Conservation (phyloP, 2,329 filamentous ascomycete genomes). For the Pseudogymnoascus sp. region DNA sequence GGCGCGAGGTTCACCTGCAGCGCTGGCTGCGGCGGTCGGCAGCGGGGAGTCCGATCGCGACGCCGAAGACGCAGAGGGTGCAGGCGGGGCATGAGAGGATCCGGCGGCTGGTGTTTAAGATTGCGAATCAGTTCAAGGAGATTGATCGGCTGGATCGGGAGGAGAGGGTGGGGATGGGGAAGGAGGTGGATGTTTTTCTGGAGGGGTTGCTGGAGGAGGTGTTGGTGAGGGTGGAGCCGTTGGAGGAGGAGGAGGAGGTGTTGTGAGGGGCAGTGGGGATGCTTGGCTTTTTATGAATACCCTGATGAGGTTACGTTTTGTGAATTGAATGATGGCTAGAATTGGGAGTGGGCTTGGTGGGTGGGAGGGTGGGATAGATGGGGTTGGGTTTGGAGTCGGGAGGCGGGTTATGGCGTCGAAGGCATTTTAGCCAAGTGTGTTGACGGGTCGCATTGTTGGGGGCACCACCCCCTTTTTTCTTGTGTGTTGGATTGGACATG, state of each 20-base stretch:
- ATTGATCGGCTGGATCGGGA: conserved; percentile 83
- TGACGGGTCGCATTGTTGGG: background rate
- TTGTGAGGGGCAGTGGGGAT: background rate
- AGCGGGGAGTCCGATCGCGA: conserved; percentile 36
- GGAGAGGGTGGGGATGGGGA: conserved; percentile 87
- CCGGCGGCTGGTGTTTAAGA: conserved; percentile 69
- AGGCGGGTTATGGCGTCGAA: background rate
- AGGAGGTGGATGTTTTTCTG: conserved; percentile 78
- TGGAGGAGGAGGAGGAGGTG: conserved; percentile 59
- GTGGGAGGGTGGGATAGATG: background rate
- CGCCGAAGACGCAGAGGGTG: conserved; percentile 58
- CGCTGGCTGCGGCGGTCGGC: conserved; percentile 33
- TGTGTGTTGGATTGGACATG: background rate
- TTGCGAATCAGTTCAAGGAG: conserved; percentile 76
- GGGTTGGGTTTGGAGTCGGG: background rate
- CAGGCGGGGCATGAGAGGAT: conserved; percentile 74
- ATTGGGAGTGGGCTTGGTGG: background rate
- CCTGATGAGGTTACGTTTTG: background rate
- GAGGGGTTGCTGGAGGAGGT: conserved; percentile 93
- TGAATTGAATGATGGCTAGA: background rate
- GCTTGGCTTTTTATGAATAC: background rate
- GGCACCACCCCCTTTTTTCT: background rate
- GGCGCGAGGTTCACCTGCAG: conserved; percentile 58
- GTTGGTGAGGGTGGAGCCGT: conserved; percentile 79
- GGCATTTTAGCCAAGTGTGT: conserved; percentile 4